phyloP scores from a whole-genome alignment of 306 rosid genomes.

The Alnus glutinosa region DNA sequence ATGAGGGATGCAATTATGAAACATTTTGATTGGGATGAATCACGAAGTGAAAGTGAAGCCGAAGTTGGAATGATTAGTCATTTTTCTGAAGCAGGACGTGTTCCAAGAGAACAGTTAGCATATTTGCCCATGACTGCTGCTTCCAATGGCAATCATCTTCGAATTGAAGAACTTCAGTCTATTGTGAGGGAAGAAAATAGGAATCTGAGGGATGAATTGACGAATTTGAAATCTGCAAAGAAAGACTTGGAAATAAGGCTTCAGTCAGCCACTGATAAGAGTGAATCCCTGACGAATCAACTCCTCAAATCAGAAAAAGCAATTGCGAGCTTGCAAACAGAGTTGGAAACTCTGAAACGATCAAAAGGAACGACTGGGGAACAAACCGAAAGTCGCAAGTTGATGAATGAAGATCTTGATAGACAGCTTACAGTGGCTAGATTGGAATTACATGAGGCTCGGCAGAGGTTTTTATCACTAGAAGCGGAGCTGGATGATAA shows the following conservation, averaged over 20 bases:
- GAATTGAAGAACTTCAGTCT: conserved; percentile 36
- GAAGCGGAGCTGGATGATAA: conserved; percentile 70
- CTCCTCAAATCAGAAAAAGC: conserved; percentile 61
- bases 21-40: conserved; percentile 83
- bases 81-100: conserved; percentile 41
- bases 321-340: conserved; percentile 50
- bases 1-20: conserved; percentile 81
- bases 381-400: conserved; percentile 41
- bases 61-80: conserved; percentile 53
- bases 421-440: conserved; percentile 41
- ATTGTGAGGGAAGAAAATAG: conserved; percentile 37
- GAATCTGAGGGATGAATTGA: conserved; percentile 36
- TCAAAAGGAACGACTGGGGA: conserved; percentile 45
- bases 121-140: conserved; percentile 26
- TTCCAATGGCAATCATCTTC: conserved; percentile 37
- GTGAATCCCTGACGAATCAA: conserved; percentile 45
- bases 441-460: conserved; percentile 55
- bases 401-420: conserved; percentile 46
- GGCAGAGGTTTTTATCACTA: conserved; percentile 51
- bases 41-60: conserved; percentile 73
- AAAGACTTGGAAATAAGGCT: conserved; percentile 48
- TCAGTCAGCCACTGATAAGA: conserved; percentile 45
- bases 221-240: conserved; percentile 39
- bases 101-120: conserved; percentile 30
- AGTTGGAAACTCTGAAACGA: conserved; percentile 46